phyloP scores from a whole-genome alignment of 75 land plant genomes.

The Pseudotsuga menziesii region DNA sequence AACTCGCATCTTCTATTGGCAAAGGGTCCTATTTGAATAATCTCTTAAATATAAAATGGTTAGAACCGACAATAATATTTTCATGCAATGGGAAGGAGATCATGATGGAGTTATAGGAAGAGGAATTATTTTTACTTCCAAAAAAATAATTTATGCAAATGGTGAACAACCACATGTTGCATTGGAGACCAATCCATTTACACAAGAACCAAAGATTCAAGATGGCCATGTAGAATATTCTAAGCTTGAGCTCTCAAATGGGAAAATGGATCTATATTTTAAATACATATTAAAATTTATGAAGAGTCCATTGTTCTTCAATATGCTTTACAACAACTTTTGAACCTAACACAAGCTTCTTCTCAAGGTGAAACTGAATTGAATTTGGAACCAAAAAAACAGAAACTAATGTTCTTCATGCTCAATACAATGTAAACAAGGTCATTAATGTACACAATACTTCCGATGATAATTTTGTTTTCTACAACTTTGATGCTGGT shows the following conservation, averaged over 20 bases:
- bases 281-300: too few relatives aligned
- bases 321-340: too few relatives aligned
- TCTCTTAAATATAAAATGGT: slow-evolving; percentile 40
- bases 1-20: slow-evolving; percentile 37
- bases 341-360: not conserved
- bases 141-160: too few relatives aligned
- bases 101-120: not conserved
- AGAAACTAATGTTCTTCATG: not conserved
- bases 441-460: not conserved
- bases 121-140: not conserved
- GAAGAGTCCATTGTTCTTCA: too few relatives aligned
- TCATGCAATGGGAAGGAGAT: not conserved
- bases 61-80: slow-evolving; percentile 26
- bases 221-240: too few relatives aligned
- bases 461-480: not conserved
- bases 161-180: too few relatives aligned
- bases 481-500: not conserved
- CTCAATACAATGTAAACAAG: not conserved
- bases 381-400: not conserved
- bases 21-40: slow-evolving; percentile 44
- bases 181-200: too few relatives aligned
- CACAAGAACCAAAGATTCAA: too few relatives aligned
- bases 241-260: too few relatives aligned
- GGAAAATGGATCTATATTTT: too few relatives aligned
- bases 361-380: not conserved